These are phyloP conservation scores for Paecilomyces fulvus DNA, from an alignment of 2,329 filamentous ascomycete genomes.

Conservation along the genomic window DNA sequence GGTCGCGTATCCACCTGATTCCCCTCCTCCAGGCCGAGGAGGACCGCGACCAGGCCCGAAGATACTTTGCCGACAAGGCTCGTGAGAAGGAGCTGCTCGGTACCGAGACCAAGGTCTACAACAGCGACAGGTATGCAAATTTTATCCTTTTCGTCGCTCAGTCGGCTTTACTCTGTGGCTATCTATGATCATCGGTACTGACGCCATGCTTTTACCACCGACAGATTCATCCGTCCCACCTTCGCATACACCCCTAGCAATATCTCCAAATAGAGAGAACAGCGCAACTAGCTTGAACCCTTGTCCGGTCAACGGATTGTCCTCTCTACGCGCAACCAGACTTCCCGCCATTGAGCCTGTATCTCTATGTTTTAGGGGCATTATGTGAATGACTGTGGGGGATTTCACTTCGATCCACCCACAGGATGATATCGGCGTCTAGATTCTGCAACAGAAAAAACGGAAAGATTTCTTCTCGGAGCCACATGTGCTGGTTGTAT, in stretches of 20 bases:
- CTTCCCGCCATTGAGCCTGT: neutral
- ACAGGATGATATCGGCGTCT: neutral
- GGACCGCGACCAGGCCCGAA: conserved; percentile 86
- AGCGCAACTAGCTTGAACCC: neutral
- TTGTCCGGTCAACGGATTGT: neutral
- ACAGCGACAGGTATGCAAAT: conserved; percentile 67
- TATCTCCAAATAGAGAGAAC: conserved; percentile 46
- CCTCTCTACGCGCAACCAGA: neutral
- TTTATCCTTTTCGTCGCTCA: neutral
- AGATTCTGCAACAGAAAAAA: neutral
- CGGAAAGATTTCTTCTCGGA: neutral
- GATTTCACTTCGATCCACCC: neutral
- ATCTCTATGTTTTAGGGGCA: neutral
- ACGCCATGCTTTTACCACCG: neutral
- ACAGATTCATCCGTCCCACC: conserved; percentile 72
- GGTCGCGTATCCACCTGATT: conserved; percentile 90
- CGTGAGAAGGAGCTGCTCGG: conserved; percentile 88
- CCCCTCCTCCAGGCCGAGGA: conserved; percentile 92
- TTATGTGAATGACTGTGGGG: neutral
- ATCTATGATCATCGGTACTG: conserved; percentile 1
- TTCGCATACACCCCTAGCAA: conserved; percentile 63
- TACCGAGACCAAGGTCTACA: conserved; percentile 73
- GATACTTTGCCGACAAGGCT: conserved; percentile 76
- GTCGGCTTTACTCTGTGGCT: conserved; percentile 2
- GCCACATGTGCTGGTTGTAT: neutral